Percentiles rank a stretch among this genome's conserved stretches.
These are phyloP conservation scores for Mycosphaerella sp. DNA, from an alignment of 2,329 filamentous ascomycete genomes.

Conservation along the genomic window DNA sequence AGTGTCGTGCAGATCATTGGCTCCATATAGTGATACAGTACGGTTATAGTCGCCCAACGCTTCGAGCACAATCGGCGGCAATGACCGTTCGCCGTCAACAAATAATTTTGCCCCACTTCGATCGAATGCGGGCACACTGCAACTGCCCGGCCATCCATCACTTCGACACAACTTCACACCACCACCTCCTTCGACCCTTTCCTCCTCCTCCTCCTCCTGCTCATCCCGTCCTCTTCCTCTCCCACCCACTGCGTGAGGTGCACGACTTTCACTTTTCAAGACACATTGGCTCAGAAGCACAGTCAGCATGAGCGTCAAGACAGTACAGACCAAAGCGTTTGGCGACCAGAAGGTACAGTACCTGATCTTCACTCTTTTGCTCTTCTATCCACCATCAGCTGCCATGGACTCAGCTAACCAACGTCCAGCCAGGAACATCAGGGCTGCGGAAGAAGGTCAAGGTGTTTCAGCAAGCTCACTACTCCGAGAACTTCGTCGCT, in stretches of 20 bases:
- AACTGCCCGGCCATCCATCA: not conserved
- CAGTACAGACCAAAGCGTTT: constrained; percentile 77
- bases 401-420: constrained; percentile 34
- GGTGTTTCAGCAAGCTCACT: constrained; percentile 91
- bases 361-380: not conserved
- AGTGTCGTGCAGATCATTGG: not conserved
- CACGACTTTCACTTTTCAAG: constrained; percentile 6
- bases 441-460: constrained; percentile 99
- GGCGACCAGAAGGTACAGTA: constrained; percentile 75
- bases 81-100: not conserved
- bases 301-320: constrained; percentile 62
- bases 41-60: not conserved
- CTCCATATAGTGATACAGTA: not conserved
- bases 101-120: no score
- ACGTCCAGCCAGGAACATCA: constrained; percentile 43
- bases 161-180: not conserved
- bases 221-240: not conserved
- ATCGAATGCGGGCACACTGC: no score
- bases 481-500: constrained; percentile 91
- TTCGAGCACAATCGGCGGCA: not conserved
- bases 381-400: not conserved
- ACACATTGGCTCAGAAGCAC: constrained; percentile 8
- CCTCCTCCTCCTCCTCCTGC: not conserved
- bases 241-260: constrained; percentile 5
- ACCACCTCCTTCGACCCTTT: not conserved